Conservation (phyloP, 2,329 filamentous ascomycete genomes). For the Cytospora leucostoma region DNA sequence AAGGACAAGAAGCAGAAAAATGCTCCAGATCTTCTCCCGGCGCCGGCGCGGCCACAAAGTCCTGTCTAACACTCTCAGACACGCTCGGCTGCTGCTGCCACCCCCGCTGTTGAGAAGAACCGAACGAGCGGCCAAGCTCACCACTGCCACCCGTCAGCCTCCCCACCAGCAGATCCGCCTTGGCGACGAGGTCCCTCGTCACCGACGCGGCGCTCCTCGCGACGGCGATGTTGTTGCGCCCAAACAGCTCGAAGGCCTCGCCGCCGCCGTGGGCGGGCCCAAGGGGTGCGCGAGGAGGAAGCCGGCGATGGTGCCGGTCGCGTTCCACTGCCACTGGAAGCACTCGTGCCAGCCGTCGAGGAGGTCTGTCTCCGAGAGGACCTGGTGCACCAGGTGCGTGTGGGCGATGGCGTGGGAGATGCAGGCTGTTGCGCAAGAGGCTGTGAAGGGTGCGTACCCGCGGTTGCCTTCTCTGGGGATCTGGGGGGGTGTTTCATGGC, state of each 20-base stretch:
- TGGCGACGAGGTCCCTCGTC: constrained; percentile 36
- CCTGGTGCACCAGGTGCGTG: constrained; percentile 38
- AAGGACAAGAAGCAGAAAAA: not conserved
- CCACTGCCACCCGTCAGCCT: not conserved
- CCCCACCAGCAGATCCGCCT: constrained; percentile 30
- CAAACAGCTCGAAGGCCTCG: constrained; percentile 38
- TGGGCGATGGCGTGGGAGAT: constrained; percentile 35
- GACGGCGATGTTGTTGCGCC: constrained; percentile 42
- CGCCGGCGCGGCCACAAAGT: not conserved
- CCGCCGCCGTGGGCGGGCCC: constrained; percentile 30
- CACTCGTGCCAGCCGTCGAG: constrained; percentile 36
- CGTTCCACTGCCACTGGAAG: constrained; percentile 36
- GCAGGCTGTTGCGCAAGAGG: constrained; percentile 24
- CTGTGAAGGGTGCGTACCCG: not conserved
- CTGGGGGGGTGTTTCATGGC: not conserved
- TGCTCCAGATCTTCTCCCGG: not conserved
- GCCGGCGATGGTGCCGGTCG: constrained; percentile 38
- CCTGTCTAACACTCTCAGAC: too few relatives aligned
- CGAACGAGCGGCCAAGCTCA: not conserved
- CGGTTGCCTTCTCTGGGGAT: not conserved
- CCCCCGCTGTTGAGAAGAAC: not conserved
- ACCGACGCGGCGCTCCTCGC: constrained; percentile 40
- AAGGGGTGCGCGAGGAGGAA: constrained; percentile 38
- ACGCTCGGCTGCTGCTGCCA: not conserved
- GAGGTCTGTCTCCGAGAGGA: constrained; percentile 32